These are phyloP conservation scores for Parietaria judaica DNA, from an alignment of 306 rosid genomes.

Conservation along the genomic window DNA sequence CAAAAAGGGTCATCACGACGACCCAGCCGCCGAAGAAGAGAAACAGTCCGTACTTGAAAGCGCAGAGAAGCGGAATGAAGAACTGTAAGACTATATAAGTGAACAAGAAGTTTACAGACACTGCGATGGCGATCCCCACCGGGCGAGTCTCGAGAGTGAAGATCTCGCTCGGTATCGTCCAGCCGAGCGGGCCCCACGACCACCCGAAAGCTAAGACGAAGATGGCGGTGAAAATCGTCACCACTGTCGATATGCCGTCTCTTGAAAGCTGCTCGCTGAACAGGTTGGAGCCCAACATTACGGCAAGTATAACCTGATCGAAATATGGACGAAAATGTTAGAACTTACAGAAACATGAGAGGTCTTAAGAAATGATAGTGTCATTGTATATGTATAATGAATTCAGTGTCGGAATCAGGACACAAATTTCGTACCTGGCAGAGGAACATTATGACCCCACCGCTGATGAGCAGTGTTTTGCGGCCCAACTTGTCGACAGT, in stretches of 20 bases:
- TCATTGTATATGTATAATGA: not conserved
- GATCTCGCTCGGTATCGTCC: conserved; percentile 68
- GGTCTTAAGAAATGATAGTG: too few species aligned
- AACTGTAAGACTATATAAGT: conserved; percentile 47
- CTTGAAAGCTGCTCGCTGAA: conserved; percentile 46
- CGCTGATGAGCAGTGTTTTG: conserved; percentile 58
- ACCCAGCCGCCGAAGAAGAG: conserved; percentile 66
- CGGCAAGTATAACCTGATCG: conserved; percentile 50
- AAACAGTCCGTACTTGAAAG: conserved; percentile 43
- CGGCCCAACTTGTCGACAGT: conserved; percentile 71
- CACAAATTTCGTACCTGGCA: conserved; percentile 52
- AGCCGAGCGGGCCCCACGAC: conserved; percentile 75
- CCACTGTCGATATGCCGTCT: conserved; percentile 39
- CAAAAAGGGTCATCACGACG: conserved; percentile 47
- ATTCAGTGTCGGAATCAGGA: not conserved
- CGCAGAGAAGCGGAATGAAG: conserved; percentile 45
- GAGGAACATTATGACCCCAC: conserved; percentile 71
- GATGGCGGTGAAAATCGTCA: conserved; percentile 58
- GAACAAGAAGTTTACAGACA: conserved; percentile 54
- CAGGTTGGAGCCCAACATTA: conserved; percentile 50
- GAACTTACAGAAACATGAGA: too few species aligned
- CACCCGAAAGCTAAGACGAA: conserved; percentile 70
- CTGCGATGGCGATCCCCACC: conserved; percentile 64
- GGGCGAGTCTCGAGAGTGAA: conserved; percentile 53
- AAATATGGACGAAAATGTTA: too few species aligned